These are phyloP conservation scores for Trichoderma lentiforme DNA, from an alignment of 2,329 filamentous ascomycete species.

Conservation along the genomic window DNA sequence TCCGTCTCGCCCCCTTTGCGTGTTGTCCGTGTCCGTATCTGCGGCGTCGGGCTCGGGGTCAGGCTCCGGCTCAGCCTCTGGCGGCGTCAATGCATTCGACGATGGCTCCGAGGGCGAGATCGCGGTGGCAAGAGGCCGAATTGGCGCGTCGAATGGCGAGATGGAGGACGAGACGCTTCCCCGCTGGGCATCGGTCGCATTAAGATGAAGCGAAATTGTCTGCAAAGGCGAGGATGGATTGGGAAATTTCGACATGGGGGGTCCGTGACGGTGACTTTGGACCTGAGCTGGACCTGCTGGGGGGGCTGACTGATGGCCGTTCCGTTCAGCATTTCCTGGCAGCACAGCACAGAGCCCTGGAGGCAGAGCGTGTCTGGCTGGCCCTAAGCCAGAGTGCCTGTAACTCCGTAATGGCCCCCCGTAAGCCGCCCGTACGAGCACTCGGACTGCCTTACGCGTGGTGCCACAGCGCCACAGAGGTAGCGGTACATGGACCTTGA, in stretches of 20 bases:
- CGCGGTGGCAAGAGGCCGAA: neutral
- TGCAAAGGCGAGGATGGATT: slow-evolving; percentile 13
- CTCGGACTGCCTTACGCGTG: neutral
- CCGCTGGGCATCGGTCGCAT: slow-evolving; percentile 11
- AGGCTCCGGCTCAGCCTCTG: slow-evolving; percentile 18
- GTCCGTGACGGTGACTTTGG: slow-evolving; percentile 7
- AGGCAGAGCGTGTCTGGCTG: neutral
- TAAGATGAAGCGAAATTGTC: slow-evolving; percentile 11
- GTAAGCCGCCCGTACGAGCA: neutral
- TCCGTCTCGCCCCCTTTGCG: neutral
- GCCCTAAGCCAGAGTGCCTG: neutral
- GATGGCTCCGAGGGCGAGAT: neutral
- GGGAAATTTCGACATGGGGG: slow-evolving; percentile 17
- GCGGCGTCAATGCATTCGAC: slow-evolving; percentile 17
- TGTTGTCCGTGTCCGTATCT: neutral
- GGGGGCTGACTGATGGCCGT: neutral
- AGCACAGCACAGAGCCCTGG: neutral
- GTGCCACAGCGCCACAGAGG: neutral
- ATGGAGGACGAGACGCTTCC: neutral
- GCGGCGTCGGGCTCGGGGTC: slow-evolving; percentile 15
- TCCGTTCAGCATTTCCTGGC: neutral
- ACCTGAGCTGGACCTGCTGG: neutral
- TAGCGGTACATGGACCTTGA: neutral
- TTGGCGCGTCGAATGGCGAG: slow-evolving; percentile 12
- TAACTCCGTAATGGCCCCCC: neutral